Percentiles rank a stretch among this genome's conserved stretches.
phyloP scores from a whole-genome alignment of 176 grass and related monocot species.

The Carex cristatella region DNA sequence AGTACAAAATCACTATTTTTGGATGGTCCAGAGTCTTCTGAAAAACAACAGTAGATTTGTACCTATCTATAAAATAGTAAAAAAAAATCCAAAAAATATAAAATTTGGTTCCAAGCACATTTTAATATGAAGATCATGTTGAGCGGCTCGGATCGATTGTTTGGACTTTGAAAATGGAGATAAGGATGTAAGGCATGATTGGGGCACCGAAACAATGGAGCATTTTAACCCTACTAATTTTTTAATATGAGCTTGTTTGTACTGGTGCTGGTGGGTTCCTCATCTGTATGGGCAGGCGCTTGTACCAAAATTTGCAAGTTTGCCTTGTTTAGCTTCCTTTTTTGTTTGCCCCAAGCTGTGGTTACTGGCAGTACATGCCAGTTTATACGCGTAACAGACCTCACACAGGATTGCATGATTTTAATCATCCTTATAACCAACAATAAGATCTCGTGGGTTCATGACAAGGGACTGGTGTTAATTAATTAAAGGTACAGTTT shows the following conservation, averaged over 20 bases:
- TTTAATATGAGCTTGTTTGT: neutral
- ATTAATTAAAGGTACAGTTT: neutral
- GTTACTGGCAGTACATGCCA: neutral
- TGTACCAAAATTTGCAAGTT: neutral
- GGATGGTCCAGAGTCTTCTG: no score
- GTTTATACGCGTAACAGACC: neutral
- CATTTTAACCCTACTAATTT: no score
- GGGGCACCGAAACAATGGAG: no score
- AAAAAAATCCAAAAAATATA: no score
- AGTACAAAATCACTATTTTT: no score
- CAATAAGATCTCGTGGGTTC: neutral
- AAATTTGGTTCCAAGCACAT: no score
- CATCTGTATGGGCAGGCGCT: neutral
- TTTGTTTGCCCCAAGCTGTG: neutral
- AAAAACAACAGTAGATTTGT: no score
- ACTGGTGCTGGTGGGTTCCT: neutral
- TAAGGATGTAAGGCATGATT: no score
- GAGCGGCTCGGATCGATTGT: no score
- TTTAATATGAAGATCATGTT: no score
- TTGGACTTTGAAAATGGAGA: no score
- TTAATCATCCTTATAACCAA: neutral
- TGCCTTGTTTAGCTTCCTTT: neutral
- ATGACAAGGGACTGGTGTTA: neutral
- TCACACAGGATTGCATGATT: neutral
- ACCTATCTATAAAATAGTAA: no score